Percentiles rank a stretch among this genome's conserved stretches.
phyloP scores from a whole-genome alignment of 306 rosid genomes.

The Inga leiocalycina region DNA sequence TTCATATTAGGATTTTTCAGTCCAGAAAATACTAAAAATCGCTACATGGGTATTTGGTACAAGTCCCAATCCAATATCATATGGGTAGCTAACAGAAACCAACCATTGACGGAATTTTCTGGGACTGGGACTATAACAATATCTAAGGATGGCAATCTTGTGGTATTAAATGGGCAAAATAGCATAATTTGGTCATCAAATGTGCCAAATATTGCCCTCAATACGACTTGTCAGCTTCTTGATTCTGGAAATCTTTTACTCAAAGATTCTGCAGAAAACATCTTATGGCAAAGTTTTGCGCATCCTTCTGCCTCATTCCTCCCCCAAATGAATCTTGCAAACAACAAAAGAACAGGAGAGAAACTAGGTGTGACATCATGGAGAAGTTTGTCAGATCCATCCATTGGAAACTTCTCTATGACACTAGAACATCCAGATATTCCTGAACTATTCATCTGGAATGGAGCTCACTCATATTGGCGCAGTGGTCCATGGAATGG shows the following conservation, averaged over 20 bases:
- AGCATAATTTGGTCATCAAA: background rate
- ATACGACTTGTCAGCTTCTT: constrained; percentile 30
- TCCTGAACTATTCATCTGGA: constrained; percentile 25
- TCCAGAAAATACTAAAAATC: background rate
- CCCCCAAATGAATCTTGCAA: background rate
- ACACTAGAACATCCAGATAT: constrained; percentile 2
- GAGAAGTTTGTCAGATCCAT: constrained; percentile 18
- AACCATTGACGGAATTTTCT: background rate
- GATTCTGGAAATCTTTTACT: constrained; percentile 34
- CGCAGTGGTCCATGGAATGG: background rate
- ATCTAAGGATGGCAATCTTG: background rate
- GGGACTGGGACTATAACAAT: background rate
- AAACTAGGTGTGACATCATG: background rate
- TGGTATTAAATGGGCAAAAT: background rate
- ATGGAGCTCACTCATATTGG: background rate
- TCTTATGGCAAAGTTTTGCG: constrained; percentile 15
- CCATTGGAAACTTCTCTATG: background rate
- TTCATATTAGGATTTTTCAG: background rate
- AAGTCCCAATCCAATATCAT: background rate
- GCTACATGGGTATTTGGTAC: background rate
- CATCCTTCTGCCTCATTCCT: background rate
- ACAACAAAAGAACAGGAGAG: background rate
- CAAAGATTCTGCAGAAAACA: background rate
- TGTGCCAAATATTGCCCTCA: background rate
- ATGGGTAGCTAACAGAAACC: background rate